phyloP scores from a whole-genome alignment of 2,329 filamentous ascomycete species.

The Ceratocystis smalleyi region DNA sequence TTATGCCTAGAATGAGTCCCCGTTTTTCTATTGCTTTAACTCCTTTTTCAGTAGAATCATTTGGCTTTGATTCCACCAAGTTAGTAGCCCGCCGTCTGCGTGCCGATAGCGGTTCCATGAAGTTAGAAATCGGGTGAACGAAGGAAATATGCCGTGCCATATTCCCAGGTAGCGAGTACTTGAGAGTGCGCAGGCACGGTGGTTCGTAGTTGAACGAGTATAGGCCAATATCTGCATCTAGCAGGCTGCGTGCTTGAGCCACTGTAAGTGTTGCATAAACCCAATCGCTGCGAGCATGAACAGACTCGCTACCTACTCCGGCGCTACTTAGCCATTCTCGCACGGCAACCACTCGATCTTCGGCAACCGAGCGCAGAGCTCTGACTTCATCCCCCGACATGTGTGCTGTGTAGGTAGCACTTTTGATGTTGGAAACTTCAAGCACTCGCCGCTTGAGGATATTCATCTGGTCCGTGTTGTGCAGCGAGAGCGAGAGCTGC shows the following conservation, averaged over 20 bases:
- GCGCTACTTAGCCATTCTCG: constrained; percentile 29
- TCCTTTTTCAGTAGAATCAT: constrained; percentile 18
- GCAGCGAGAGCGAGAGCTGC: constrained; percentile 16
- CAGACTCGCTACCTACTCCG: constrained; percentile 23
- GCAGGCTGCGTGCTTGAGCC: constrained; percentile 26
- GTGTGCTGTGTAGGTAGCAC: constrained; percentile 31
- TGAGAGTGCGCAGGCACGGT: constrained; percentile 29
- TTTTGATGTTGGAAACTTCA: constrained; percentile 30
- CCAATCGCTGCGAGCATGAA: constrained; percentile 27
- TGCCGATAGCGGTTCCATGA: constrained; percentile 28
- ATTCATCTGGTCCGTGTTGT: constrained; percentile 15
- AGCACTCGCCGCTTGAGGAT: constrained; percentile 14
- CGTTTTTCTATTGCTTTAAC: constrained; percentile 14
- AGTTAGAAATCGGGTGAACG: constrained; percentile 34
- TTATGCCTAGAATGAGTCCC: constrained; percentile 18
- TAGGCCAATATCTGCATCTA: constrained; percentile 26
- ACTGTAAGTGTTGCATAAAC: constrained; percentile 30
- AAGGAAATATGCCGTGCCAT: constrained; percentile 30
- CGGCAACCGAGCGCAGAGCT: constrained; percentile 25
- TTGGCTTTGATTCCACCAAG: constrained; percentile 20
- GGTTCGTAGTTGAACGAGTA: constrained; percentile 28
- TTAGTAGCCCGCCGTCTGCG: background rate
- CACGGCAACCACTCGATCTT: constrained; percentile 25
- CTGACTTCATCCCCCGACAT: constrained; percentile 26
- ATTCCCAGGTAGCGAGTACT: constrained; percentile 30